Evolutionary conservation across 345 rosid genomes (phyloP).

Genomic region (Anastatica hierochuntica): DNA sequence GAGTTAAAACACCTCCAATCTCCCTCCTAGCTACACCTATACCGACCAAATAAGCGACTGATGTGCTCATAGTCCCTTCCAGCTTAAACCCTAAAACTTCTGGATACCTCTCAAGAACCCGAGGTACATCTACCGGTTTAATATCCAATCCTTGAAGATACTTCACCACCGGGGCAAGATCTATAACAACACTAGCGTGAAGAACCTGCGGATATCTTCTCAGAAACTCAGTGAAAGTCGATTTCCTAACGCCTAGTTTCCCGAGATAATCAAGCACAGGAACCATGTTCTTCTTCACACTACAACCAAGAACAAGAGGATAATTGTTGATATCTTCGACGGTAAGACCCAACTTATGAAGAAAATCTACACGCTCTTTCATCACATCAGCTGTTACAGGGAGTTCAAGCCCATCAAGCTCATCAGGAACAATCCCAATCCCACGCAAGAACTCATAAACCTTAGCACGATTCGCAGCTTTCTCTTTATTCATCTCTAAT

Average conservation of each 20-base stretch:
- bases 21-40: conserved; percentile 89
- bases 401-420: conserved; percentile 85
- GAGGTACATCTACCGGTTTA: conserved; percentile 61
- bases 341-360: conserved; percentile 62
- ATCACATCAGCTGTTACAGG: conserved; percentile 79
- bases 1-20: conserved; percentile 67
- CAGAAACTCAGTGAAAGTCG: conserved; percentile 61
- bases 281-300: conserved; percentile 94
- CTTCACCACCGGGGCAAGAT: conserved; percentile 85
- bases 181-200: conserved; percentile 81
- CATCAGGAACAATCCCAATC: conserved; percentile 62
- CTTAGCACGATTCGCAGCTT: conserved; percentile 56
- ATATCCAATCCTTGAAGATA: conserved; percentile 90
- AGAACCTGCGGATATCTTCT: conserved; percentile 86
- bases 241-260: conserved; percentile 79
- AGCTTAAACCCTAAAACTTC: conserved; percentile 89
- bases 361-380: conserved; percentile 79
- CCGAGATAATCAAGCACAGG: conserved; percentile 93
- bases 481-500: conserved; percentile 53
- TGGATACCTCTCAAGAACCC: conserved; percentile 86
- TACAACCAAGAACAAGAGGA: conserved; percentile 92
- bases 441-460: conserved; percentile 67
- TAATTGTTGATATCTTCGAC: conserved; percentile 77
- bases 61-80: conserved; percentile 95
- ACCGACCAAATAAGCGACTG: conserved; percentile 82